Conservation (phyloP, 495 filamentous ascomycete species). For the Margaritispora aquatica region DNA sequence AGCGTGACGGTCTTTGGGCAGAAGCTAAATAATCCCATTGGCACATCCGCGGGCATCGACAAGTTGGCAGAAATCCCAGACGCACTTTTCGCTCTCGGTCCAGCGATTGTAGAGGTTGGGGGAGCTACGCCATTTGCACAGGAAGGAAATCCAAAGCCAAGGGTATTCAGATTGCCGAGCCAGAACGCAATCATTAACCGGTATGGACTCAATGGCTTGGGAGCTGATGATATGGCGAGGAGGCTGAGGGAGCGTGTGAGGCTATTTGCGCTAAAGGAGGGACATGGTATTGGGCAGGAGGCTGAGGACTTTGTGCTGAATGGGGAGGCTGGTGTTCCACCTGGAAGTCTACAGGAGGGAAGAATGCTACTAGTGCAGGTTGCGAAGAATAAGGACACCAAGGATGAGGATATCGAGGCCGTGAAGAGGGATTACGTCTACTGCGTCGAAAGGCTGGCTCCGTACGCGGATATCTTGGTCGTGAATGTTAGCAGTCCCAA, state of each 20-base stretch:
- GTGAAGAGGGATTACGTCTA: slow-evolving; percentile 80
- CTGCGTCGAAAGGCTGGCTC: slow-evolving; percentile 73
- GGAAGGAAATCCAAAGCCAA: slow-evolving; percentile 75
- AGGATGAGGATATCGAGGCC: slow-evolving; percentile 75
- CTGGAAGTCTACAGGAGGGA: slow-evolving; percentile 69
- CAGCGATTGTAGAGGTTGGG: slow-evolving; percentile 82
- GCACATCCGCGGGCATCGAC: slow-evolving; percentile 88
- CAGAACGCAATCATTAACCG: slow-evolving; percentile 88
- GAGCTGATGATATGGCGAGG: slow-evolving; percentile 79
- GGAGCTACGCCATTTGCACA: slow-evolving; percentile 83
- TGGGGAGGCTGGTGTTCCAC: slow-evolving; percentile 53
- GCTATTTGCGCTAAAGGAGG: slow-evolving; percentile 63
- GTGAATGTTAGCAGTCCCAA: slow-evolving; percentile 98
- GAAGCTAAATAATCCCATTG: slow-evolving; percentile 75
- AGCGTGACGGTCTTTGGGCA: slow-evolving; percentile 67
- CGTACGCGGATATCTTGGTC: slow-evolving; percentile 88
- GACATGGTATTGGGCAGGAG: slow-evolving; percentile 53
- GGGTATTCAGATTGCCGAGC: slow-evolving; percentile 78
- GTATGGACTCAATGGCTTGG: slow-evolving; percentile 88
- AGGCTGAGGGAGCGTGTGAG: slow-evolving; percentile 71
- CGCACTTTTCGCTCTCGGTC: slow-evolving; percentile 72
- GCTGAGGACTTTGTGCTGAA: slow-evolving; percentile 68
- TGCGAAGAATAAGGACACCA: slow-evolving; percentile 91
- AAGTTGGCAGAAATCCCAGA: slow-evolving; percentile 87
- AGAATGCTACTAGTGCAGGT: slow-evolving; percentile 86